These are phyloP conservation scores for Saraca asoca DNA, from an alignment of 331 rosid species.

Conservation along the genomic window DNA sequence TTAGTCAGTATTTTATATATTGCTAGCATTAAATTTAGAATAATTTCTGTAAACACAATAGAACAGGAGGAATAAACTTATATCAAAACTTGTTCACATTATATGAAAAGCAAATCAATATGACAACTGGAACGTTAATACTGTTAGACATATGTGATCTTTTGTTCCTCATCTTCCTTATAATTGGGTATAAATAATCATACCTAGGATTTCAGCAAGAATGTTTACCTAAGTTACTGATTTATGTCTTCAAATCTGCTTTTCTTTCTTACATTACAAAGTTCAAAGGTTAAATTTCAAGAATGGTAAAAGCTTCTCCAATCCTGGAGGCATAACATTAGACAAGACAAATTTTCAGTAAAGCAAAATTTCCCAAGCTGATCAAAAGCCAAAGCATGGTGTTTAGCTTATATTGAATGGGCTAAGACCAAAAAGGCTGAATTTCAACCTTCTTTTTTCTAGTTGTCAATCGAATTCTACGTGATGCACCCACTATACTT, in stretches of 20 bases:
- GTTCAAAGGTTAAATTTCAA: neutral
- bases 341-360: neutral
- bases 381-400: slow-evolving; percentile 11
- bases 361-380: neutral
- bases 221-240: neutral
- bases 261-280: neutral
- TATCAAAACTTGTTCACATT: slow-evolving; percentile 1
- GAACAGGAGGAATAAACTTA: neutral
- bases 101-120: no score
- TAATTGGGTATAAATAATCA: neutral
- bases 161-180: neutral
- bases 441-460: neutral
- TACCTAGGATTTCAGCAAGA: neutral
- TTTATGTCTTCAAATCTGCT: neutral
- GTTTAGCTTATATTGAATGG: neutral
- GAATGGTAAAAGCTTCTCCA: neutral
- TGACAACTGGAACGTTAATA: no score
- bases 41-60: neutral
- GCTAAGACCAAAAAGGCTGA: neutral
- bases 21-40: neutral
- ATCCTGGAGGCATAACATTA: neutral
- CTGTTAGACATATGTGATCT: no score
- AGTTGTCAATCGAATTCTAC: slow-evolving; percentile 6
- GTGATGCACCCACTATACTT: neutral
- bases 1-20: neutral